These are phyloP conservation scores for Dactylellina cionopaga DNA, from an alignment of 2,329 filamentous ascomycete genomes.

Conservation along the genomic window DNA sequence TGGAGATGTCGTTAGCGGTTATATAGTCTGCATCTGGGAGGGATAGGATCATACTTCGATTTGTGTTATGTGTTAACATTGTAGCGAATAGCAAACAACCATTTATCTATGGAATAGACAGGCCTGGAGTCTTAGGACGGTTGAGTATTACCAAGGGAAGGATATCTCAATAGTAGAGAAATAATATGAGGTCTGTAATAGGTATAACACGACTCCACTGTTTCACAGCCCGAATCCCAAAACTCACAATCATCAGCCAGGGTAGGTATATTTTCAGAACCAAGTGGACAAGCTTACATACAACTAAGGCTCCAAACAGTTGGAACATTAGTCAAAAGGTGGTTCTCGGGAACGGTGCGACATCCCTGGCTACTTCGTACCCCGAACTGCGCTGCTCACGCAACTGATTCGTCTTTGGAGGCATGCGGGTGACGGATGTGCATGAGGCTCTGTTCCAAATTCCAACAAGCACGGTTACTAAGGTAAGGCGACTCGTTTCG, in stretches of 20 bases:
- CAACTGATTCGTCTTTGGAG: not conserved
- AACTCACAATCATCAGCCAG: slow-evolving; percentile 1
- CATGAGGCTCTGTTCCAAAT: slow-evolving; percentile 38
- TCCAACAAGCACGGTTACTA: slow-evolving; percentile 18
- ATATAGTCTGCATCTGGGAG: slow-evolving; percentile 12
- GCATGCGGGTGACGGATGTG: slow-evolving; percentile 8
- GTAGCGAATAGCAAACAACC: slow-evolving; percentile 18
- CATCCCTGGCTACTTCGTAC: slow-evolving; percentile 8
- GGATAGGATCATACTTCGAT: not conserved
- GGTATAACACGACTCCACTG: slow-evolving; percentile 26
- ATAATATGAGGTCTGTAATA: not conserved
- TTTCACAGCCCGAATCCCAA: slow-evolving; percentile 22
- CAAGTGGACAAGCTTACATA: not conserved
- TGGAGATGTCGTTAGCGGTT: slow-evolving; percentile 26
- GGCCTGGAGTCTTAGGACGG: not conserved
- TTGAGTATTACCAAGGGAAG: not conserved
- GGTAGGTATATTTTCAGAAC: slow-evolving; percentile 26
- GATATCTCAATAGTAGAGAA: slow-evolving; percentile 1
- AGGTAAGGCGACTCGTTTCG: not conserved
- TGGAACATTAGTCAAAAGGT: slow-evolving; percentile 1
- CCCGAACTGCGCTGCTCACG: slow-evolving; percentile 29
- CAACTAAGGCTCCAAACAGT: slow-evolving; percentile 23
- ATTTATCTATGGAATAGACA: not conserved
- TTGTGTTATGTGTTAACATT: slow-evolving; percentile 14
- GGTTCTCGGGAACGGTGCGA: slow-evolving; percentile 17